phyloP scores from a whole-genome alignment of 495 filamentous ascomycete genomes.

The Aspergillus baeticus region DNA sequence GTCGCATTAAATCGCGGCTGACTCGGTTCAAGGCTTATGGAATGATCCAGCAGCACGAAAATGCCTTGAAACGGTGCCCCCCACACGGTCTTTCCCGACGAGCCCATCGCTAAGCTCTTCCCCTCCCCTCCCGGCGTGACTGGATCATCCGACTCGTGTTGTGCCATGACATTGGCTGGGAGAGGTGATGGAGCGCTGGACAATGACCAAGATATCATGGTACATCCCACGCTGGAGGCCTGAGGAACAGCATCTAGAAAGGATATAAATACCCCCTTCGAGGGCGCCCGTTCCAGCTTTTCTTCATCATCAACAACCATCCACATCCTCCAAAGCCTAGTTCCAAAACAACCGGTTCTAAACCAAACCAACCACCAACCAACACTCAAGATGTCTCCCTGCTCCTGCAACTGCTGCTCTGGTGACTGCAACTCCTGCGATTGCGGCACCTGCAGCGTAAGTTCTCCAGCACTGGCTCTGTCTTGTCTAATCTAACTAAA shows the following conservation, averaged over 20 bases:
- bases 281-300: background rate
- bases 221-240: slow-evolving; percentile 8
- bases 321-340: background rate
- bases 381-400: slow-evolving; percentile 16
- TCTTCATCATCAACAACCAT: background rate
- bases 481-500: slow-evolving; percentile 1
- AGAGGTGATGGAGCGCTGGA: background rate
- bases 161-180: background rate
- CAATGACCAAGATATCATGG: background rate
- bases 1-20: slow-evolving; percentile 4
- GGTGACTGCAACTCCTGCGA: slow-evolving; percentile 14
- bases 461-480: background rate
- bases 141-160: background rate
- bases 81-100: background rate
- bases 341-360: background rate
- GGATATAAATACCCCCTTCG: slow-evolving; percentile 9
- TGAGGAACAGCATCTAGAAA: background rate
- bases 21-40: slow-evolving; percentile 1
- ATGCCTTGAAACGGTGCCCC: background rate
- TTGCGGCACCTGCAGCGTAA: slow-evolving; percentile 13
- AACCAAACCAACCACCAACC: slow-evolving; percentile 4
- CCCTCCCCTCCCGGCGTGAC: background rate
- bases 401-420: slow-evolving; percentile 17
- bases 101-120: background rate
- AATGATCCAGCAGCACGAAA: background rate